Percentiles rank a stretch among this genome's conserved stretches.
phyloP scores from a whole-genome alignment of 2,329 filamentous ascomycete genomes.

The Furcasterigmium sp. region DNA sequence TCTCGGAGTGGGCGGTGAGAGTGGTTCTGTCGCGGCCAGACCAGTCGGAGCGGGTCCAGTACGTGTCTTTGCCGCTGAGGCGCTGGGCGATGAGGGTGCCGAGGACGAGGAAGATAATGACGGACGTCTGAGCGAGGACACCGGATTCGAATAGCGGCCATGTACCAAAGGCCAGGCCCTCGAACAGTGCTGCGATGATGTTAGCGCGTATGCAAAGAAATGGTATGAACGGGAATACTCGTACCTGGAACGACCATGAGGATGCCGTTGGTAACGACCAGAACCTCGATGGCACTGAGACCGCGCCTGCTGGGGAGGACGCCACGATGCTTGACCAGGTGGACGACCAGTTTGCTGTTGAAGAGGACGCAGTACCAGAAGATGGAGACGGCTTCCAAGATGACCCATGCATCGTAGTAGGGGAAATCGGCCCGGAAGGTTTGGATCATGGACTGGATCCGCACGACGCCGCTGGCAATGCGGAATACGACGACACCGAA shows the following conservation, averaged over 20 bases:
- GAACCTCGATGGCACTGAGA: slow-evolving; percentile 46
- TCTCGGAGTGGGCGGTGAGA: slow-evolving; percentile 8
- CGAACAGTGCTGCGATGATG: slow-evolving; percentile 40
- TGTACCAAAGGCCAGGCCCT: slow-evolving; percentile 37
- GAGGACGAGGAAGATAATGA: slow-evolving; percentile 46
- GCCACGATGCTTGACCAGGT: slow-evolving; percentile 41
- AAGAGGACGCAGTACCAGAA: slow-evolving; percentile 53
- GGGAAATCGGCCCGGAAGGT: not conserved
- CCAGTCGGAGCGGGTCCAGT: not conserved
- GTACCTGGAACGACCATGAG: slow-evolving; percentile 52
- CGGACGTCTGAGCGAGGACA: slow-evolving; percentile 43
- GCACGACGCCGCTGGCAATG: slow-evolving; percentile 28
- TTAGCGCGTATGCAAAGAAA: not conserved
- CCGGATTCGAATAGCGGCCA: slow-evolving; percentile 41
- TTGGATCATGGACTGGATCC: slow-evolving; percentile 25
- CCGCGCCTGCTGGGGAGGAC: slow-evolving; percentile 36
- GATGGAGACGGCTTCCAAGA: slow-evolving; percentile 34
- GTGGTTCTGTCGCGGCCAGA: slow-evolving; percentile 8
- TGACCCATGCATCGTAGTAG: slow-evolving; percentile 14
- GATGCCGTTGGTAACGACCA: slow-evolving; percentile 50
- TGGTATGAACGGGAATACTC: slow-evolving; percentile 10
- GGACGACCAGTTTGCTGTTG: slow-evolving; percentile 42
- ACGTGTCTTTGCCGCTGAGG: slow-evolving; percentile 17
- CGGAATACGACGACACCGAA: slow-evolving; percentile 20
- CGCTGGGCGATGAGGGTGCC: slow-evolving; percentile 47